Evolutionary conservation across 306 rosid genomes (phyloP), one percentile per base, ranked within the genome.

Genomic region (Trifolium fragiferum): DNA sequence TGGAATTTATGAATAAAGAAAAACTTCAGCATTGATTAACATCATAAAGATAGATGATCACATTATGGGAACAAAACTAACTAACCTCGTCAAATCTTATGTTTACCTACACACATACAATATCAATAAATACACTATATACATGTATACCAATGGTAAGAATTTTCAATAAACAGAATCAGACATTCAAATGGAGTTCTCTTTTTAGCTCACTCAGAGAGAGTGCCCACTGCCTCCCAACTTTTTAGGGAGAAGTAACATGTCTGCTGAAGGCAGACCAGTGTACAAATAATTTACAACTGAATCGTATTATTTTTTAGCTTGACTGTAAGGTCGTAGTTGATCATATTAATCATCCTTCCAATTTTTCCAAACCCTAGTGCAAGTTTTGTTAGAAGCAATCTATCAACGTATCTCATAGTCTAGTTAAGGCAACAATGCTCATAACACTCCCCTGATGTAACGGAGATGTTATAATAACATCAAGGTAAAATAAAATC

Each of bases 91-190:
- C 25, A 65, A 15, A 4, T 20, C 18, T 35, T 65, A 65, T 19
- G 65, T 59, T 66, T 21, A 50, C 66, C 19, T 23, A 7, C 8
- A 49, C 3, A 53, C 30, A 62, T 58, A 33, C 16, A 62, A 61
- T 23, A n/a, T 50, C 38, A 38, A 49, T 27, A 69, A 20, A 50
- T 30, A 23, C 66, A 78, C n/a, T n/a, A n/a, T n/a, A n/a, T n/a
- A n/a, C n/a, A 40, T 10, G 9, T 35, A 58, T 37, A n/a, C 30
- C 14, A 50, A 62, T 5, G 4, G 30, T 37, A 51, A 49, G 15
- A 59, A 20, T 20, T 44, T 57, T 32, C 60, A 18, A 23, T 20
- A 54, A 9, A 10, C 60, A 20, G 14, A 19, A 20, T 7, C 23
- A 16, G 23, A 18, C 8, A 14, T 14, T 46, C 8, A 46, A 46